Conservation (phyloP, 805 yeast genomes). For the Ogataea thermomethanolica region DNA sequence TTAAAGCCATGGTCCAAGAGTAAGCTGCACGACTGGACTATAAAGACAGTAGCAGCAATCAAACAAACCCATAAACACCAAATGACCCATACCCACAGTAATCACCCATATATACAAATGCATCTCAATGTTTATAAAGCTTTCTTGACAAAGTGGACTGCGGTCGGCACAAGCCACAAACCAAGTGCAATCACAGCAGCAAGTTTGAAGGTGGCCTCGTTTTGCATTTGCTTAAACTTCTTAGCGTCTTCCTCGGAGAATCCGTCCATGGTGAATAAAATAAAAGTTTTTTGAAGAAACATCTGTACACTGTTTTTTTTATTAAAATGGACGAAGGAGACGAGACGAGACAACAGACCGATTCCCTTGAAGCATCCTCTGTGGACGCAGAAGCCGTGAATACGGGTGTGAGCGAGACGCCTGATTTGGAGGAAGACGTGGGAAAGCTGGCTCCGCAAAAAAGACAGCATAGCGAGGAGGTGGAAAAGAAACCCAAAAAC, state of each 20-base stretch:
- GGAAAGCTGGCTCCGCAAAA: slow-evolving; percentile 6
- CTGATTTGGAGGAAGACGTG: slow-evolving; percentile 11
- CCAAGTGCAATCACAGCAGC: slow-evolving; percentile 65
- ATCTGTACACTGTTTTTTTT: slow-evolving; percentile 8
- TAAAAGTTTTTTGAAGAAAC: slow-evolving; percentile 7
- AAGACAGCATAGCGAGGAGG: slow-evolving; percentile 8
- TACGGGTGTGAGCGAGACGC: neutral
- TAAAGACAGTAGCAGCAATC: too few relatives aligned
- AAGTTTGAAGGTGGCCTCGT: slow-evolving; percentile 53
- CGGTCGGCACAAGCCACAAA: slow-evolving; percentile 56
- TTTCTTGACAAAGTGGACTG: slow-evolving; percentile 51
- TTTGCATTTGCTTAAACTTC: slow-evolving; percentile 60
- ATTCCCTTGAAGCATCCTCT: neutral
- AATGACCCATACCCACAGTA: neutral
- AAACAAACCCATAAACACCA: neutral
- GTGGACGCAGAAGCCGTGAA: too few relatives aligned
- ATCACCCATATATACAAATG: slow-evolving; percentile 8
- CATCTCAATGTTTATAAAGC: slow-evolving; percentile 21
- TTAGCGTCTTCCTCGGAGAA: slow-evolving; percentile 37
- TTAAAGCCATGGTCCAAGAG: too few relatives aligned
- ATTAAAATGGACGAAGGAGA: slow-evolving; percentile 8
- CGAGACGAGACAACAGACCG: slow-evolving; percentile 1
- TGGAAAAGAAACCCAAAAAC: slow-evolving; percentile 11
- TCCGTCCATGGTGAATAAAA: slow-evolving; percentile 24
- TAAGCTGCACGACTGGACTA: too few relatives aligned